Base-by-base conservation (phyloP, 768 basidiomycete genomes). In the Lentinula sp. region DNA sequence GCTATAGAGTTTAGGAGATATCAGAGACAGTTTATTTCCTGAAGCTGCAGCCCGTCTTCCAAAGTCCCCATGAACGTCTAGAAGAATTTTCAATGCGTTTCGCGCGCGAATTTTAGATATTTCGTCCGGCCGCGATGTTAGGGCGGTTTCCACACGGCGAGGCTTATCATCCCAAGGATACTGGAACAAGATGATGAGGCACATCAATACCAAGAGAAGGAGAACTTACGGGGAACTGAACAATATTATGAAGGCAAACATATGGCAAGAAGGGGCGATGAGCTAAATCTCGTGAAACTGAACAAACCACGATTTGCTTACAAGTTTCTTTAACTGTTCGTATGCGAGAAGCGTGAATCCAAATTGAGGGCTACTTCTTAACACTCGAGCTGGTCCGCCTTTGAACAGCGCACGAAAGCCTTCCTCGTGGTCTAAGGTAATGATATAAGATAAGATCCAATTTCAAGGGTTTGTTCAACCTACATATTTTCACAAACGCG, bases 321-420 rank as follows among this genome's bases (percentile, higher is more conserved):
- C 72, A 65, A 84, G 81, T 77, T 81, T 83, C 66, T 89, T 86
- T 61, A 88, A 76, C 68, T 87, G 85, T 69, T 89, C 88, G 70
- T 89, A 89, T 56, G 84, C 90, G 65, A 95, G 85, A 16, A 95
- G 78, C 13, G 93, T 95, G 69, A 95, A 97, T 55, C 93, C 95
- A 71, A 99, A 98, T 72, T 98, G 91, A 63, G 90, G 88, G 70
- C 93, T 94, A 74, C 88, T 91, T 64, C 95, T 85, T 62, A 95
- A 77, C 49, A 95, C 79, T 55, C 95, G 90, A 50, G 95, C 94
- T 12, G 87, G 85, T 23, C 94, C 93, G 54, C 95, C 94, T 69
- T 96, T 96, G 83, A 91, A 97, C 59, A 97, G 75, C 18, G 95
- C 95, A 23, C 78, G 79, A 76, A 91, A 91, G 13, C 94, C 94